phyloP scores from a whole-genome alignment of 176 grass and related monocot genomes.

The Otatea glauca region DNA sequence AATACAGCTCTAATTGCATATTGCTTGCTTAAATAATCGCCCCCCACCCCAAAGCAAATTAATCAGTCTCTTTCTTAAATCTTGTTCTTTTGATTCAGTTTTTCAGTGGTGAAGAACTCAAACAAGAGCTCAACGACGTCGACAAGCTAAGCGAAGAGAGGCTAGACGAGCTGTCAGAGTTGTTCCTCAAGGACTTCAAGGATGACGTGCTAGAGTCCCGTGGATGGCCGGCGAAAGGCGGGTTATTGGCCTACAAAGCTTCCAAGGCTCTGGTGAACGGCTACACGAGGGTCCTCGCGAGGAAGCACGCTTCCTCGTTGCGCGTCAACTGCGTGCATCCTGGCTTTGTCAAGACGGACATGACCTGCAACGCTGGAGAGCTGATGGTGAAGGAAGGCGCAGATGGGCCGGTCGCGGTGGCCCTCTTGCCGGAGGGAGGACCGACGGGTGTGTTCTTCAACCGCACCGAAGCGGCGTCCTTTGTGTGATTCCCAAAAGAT shows the following conservation, averaged over 20 bases:
- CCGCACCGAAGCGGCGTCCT: background rate
- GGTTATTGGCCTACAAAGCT: constrained; percentile 40
- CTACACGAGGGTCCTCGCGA: constrained; percentile 61
- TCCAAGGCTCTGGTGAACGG: constrained; percentile 48
- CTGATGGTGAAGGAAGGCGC: constrained; percentile 53
- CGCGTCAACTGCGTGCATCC: constrained; percentile 56
- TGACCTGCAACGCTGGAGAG: constrained; percentile 39
- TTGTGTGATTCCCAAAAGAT: constrained; percentile 2
- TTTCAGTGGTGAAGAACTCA: constrained; percentile 53
- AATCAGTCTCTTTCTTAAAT: background rate
- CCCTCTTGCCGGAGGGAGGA: constrained; percentile 47
- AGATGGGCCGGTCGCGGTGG: constrained; percentile 27
- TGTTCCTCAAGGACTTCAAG: constrained; percentile 55
- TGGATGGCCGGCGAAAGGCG: constrained; percentile 25
- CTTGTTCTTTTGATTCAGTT: background rate
- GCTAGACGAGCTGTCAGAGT: constrained; percentile 32
- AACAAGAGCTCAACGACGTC: constrained; percentile 28
- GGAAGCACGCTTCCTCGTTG: constrained; percentile 32
- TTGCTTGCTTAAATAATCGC: no score
- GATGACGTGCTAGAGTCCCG: constrained; percentile 16
- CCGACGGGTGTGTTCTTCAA: constrained; percentile 47
- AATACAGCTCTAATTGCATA: no score
- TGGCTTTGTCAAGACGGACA: constrained; percentile 59
- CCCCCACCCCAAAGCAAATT: background rate
- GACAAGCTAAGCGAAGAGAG: background rate